Conservation (phyloP, 331 rosid species). For the Quercus phellos region DNA sequence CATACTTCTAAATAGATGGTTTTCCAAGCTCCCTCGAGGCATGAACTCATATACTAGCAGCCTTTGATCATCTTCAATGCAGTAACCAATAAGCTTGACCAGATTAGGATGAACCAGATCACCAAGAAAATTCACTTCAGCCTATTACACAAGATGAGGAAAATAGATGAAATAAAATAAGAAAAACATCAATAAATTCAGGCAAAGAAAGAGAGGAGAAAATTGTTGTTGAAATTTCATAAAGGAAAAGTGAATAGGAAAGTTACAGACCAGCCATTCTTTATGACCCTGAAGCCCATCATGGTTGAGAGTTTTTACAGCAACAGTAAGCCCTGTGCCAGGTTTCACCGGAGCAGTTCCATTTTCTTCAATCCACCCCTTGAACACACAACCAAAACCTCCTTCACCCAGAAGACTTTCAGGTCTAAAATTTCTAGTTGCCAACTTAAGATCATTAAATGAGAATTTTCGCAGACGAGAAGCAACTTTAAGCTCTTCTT, state of each 20-base stretch:
- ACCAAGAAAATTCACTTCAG: constrained; percentile 88
- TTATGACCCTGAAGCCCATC: constrained; percentile 98
- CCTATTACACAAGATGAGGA: constrained; percentile 47
- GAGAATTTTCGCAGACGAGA: constrained; percentile 75
- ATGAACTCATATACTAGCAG: constrained; percentile 89
- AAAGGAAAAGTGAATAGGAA: constrained; percentile 7
- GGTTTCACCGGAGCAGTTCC: constrained; percentile 98
- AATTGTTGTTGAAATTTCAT: not conserved
- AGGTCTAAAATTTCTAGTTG: constrained; percentile 93
- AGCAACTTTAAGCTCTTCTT: constrained; percentile 91
- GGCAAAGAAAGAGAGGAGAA: not conserved
- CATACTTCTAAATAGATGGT: constrained; percentile 92
- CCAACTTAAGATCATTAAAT: constrained; percentile 82
- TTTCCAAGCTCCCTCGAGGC: constrained; percentile 96
- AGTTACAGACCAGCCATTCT: constrained; percentile 89
- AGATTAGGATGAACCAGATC: constrained; percentile 82
- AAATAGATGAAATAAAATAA: not conserved
- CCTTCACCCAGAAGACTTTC: constrained; percentile 99
- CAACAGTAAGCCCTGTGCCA: constrained; percentile 96
- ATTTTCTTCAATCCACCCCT: constrained; percentile 97
- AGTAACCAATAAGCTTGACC: constrained; percentile 87
- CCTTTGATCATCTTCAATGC: constrained; percentile 94
- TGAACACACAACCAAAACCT: constrained; percentile 96
- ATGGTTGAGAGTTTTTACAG: constrained; percentile 91
- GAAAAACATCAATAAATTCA: not conserved